Conservation (phyloP, 805 yeast species). For the Debaryomyces maramus region DNA sequence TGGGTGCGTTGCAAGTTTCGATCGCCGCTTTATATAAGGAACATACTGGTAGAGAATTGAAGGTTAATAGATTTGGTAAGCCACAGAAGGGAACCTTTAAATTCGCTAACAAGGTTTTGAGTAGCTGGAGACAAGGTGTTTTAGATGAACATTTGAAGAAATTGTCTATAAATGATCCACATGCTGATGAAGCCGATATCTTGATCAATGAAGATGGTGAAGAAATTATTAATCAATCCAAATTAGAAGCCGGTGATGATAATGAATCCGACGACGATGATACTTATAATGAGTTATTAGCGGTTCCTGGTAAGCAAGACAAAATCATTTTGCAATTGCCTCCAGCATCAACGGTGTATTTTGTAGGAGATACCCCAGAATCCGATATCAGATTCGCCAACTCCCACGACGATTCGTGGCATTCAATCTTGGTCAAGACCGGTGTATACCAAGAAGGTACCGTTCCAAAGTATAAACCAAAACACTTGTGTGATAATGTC, state of each 20-base stretch:
- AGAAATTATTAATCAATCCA: slow-evolving; percentile 44
- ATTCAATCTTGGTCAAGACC: slow-evolving; percentile 79
- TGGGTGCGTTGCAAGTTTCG: slow-evolving; percentile 92
- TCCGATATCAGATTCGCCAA: slow-evolving; percentile 86
- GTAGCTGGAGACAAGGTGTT: slow-evolving; percentile 76
- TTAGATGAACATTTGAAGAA: slow-evolving; percentile 71
- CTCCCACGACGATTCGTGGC: slow-evolving; percentile 83
- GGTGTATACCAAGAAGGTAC: slow-evolving; percentile 86
- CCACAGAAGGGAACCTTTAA: slow-evolving; percentile 86
- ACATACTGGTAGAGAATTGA: slow-evolving; percentile 78
- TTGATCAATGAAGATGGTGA: slow-evolving; percentile 45
- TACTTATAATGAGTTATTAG: slow-evolving; percentile 37
- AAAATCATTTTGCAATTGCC: slow-evolving; percentile 59
- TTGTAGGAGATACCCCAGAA: slow-evolving; percentile 90
- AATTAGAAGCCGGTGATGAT: slow-evolving; percentile 35
- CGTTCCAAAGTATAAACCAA: slow-evolving; percentile 75
- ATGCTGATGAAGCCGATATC: slow-evolving; percentile 43
- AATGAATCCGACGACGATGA: slow-evolving; percentile 29
- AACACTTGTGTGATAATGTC: slow-evolving; percentile 69
- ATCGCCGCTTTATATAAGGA: slow-evolving; percentile 82
- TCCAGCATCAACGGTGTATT: slow-evolving; percentile 82
- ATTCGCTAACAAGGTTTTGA: slow-evolving; percentile 76
- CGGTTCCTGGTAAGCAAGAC: slow-evolving; percentile 38
- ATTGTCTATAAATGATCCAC: slow-evolving; percentile 42
- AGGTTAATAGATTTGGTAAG: slow-evolving; percentile 83